A percentile compares a stretch with the other conserved stretches of the same genome.
These are phyloP conservation scores for Torulaspora quercuum DNA, from an alignment of 805 yeast species.

Conservation along the genomic window DNA sequence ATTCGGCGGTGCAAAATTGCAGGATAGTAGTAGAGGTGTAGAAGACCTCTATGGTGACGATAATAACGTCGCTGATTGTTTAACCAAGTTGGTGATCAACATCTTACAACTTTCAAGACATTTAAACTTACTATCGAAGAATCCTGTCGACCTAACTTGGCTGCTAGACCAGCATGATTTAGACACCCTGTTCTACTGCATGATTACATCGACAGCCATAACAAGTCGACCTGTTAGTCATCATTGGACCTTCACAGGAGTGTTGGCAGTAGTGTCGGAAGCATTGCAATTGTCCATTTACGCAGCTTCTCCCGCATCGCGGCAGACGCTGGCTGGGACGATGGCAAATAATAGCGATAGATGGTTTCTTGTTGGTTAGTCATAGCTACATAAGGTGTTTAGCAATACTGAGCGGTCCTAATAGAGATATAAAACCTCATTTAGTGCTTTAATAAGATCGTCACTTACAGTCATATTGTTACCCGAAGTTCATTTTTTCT, in stretches of 20 bases:
- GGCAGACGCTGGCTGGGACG: slow-evolving; percentile 13
- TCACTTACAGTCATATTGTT: slow-evolving; percentile 2
- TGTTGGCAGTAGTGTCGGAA: slow-evolving; percentile 17
- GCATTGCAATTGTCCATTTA: slow-evolving; percentile 16
- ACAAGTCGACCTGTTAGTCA: slow-evolving; percentile 15
- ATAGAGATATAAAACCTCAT: too few species aligned
- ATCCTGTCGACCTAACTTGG: slow-evolving; percentile 20
- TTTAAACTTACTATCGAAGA: slow-evolving; percentile 18
- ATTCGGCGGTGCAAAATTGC: too few species aligned
- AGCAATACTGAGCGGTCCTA: too few species aligned
- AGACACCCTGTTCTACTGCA: slow-evolving; percentile 29
- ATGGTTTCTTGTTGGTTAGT: slow-evolving; percentile 23
- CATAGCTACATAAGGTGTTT: too few species aligned
- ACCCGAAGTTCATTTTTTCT: slow-evolving; percentile 6
- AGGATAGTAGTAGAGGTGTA: too few species aligned
- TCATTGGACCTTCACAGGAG: slow-evolving; percentile 17
- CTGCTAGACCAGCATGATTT: slow-evolving; percentile 28
- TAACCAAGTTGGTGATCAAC: slow-evolving; percentile 21
- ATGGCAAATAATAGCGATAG: slow-evolving; percentile 18
- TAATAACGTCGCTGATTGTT: slow-evolving; percentile 14
- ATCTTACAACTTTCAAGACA: slow-evolving; percentile 19
- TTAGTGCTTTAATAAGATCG: too few species aligned
- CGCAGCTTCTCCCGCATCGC: slow-evolving; percentile 17
- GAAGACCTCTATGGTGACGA: slow-evolving; percentile 9
- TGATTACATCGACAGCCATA: slow-evolving; percentile 15